Base-by-base conservation (phyloP, 1,284 basidiomycete genomes). In the Boletus holoroseus region DNA sequence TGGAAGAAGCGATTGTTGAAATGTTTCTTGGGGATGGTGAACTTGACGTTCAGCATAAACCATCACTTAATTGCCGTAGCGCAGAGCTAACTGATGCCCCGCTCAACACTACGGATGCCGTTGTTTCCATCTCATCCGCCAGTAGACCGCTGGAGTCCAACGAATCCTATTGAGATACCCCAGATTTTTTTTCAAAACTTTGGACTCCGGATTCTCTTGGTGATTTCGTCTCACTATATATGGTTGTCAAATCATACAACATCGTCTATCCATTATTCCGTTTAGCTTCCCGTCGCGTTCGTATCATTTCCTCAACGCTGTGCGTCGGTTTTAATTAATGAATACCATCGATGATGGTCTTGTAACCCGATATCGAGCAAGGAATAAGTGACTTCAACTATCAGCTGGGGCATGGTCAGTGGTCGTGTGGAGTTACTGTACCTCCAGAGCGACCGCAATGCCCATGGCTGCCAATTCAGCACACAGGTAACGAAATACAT, bases 401-500 rank as follows among this genome's bases (percentile, higher is more conserved):
- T 34, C 13, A 18, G 22, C 22, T 22, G 13, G 3, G 34, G 16
- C 37, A 40, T 32, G n/a, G 34, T 4, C 15, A 50, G 37, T n/a
- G 18, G 46, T 32, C 36, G 34, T 36, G 9, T 69, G 75, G 55
- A 68, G 74, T 42, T 41, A 69, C 46, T 56, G 71, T 48, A 89
- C 77, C 66, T 86, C 81, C 43, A 91, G 64, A 27, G 88, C 87
- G 44, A 91, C 77, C n/a, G 83, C 80, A 55, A 91, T 91, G 26
- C 88, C 88, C 89, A 91, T 91, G 5, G 88, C 82, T 22, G 88
- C 89, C 48, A 91, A 68, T 67, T 91, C 88, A 6, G 88, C 88
- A 65, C 89, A 91, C 7, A 94, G 76, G 68, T 93, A 91, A 48
- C 91, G 78, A 72, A 94, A 94, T 42, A 97, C 95, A 66, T 93